Evolutionary conservation across 495 filamentous ascomycete species (phyloP), one percentile per base, ranked within the genome.

Genomic region (Penicillium simplicissimum): DNA sequence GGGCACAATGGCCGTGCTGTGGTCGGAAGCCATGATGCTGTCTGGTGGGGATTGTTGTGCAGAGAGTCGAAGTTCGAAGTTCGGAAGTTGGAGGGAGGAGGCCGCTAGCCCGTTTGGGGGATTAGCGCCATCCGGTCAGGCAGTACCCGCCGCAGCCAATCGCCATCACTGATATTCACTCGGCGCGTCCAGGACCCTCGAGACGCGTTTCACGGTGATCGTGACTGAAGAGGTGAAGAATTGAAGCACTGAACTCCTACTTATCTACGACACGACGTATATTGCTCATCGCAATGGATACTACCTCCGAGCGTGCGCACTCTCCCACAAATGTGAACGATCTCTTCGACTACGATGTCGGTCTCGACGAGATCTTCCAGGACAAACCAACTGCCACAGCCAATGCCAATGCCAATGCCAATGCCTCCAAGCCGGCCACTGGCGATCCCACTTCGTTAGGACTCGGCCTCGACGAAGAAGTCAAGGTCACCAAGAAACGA

Each of bases 381-480:
- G 76, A 79, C 34, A 71, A 78, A 56, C 76, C 79, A 25, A 70
- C 66, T 2, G 69, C 68, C 38, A 64, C 72, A 38, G 59, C 56
- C 17, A 69, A 71, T 34, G 57, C 63, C 13, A 37, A 71, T 34
- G 57, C 63, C 13, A 37, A 69, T 34, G 58, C 63, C 13, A 37
- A 69, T 49, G 66, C 70, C 43, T 57, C 65, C 7, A 70, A 76
- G 55, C 64, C 61, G 61, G 60, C 66, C 71, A 70, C 58, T 70
- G 81, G 62, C 4, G 71, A 75, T 55, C 62, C 67, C 23, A 55
- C 67, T 25, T 58, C 68, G 8, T 58, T 79, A 19, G 65, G 73
- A 4, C 71, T 96, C 21, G 92, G 92, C 8, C 85, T 97, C 47
- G 94, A 98, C 58, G 88, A 94, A 63, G 91, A 96, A 66, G 82